Evolutionary conservation across 2,329 filamentous ascomycete species (phyloP).

Genomic region (Chaetomium olivaceum): DNA sequence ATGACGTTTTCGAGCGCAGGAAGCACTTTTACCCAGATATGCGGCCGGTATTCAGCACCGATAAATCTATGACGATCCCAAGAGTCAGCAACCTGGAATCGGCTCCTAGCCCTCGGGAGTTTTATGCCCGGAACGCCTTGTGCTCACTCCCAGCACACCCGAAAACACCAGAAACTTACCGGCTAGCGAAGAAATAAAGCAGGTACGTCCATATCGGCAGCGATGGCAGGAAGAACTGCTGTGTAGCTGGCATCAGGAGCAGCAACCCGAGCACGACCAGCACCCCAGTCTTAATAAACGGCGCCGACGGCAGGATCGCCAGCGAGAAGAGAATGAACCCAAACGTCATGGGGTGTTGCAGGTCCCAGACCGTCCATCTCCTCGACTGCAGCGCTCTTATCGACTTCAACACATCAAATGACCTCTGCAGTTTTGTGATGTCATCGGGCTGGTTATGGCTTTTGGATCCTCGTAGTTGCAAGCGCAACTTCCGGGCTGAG

Average conservation of each 20-base stretch:
- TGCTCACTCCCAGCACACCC: not conserved
- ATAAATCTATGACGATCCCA: constrained; percentile 66
- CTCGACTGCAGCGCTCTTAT: constrained; percentile 73
- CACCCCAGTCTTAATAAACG: constrained; percentile 73
- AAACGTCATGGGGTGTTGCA: constrained; percentile 77
- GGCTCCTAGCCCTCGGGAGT: not conserved
- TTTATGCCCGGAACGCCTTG: not conserved
- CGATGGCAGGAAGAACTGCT: constrained; percentile 89
- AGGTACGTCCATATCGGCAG: constrained; percentile 84
- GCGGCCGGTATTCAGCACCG: constrained; percentile 80
- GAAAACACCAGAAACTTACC: constrained; percentile 60
- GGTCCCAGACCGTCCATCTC: constrained; percentile 78
- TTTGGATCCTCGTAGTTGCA: constrained; percentile 29
- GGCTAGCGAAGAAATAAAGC: constrained; percentile 87
- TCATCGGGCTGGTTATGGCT: constrained; percentile 47
- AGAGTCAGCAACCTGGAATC: constrained; percentile 11
- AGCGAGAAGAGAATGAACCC: constrained; percentile 79
- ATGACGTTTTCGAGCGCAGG: constrained; percentile 94
- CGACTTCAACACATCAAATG: constrained; percentile 77
- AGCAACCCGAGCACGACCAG: constrained; percentile 67
- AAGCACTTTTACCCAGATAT: constrained; percentile 93
- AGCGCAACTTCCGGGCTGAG: constrained; percentile 31
- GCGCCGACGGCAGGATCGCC: constrained; percentile 77
- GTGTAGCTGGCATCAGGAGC: constrained; percentile 77
- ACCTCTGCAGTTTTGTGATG: constrained; percentile 76